These are phyloP conservation scores for Penicillium crustosum DNA, from an alignment of 2,329 filamentous ascomycete species.

Conservation along the genomic window DNA sequence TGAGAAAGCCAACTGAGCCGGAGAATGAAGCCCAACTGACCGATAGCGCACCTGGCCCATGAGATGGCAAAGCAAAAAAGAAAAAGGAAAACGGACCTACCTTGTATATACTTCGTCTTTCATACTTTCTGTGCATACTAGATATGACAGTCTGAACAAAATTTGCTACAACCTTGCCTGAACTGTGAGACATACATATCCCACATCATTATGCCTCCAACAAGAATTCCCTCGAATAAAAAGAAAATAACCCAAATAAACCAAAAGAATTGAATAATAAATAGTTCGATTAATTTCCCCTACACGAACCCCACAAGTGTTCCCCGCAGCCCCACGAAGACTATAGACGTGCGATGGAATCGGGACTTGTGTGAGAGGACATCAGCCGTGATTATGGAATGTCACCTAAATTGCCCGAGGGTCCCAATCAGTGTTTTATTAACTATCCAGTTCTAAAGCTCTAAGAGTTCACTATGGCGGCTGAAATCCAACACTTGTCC, in stretches of 20 bases:
- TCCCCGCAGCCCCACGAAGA: conserved; percentile 1
- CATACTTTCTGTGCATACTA: background rate
- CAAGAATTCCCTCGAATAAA: too few species aligned
- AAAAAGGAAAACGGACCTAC: too few species aligned
- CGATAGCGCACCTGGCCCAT: background rate
- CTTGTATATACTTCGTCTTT: background rate
- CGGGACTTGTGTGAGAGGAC: conserved; percentile 17
- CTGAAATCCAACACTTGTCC: conserved; percentile 22
- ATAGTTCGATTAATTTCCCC: background rate
- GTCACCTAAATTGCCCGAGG: background rate
- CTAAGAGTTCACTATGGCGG: conserved; percentile 20
- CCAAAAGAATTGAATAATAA: background rate
- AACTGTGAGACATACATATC: background rate
- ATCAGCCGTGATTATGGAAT: conserved; percentile 12
- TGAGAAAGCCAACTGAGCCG: conserved; percentile 8
- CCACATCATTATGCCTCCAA: too few species aligned
- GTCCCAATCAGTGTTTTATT: background rate
- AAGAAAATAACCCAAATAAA: too few species aligned
- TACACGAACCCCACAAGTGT: background rate
- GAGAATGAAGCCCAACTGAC: background rate
- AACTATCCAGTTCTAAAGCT: background rate
- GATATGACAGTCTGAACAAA: background rate
- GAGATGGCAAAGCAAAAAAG: background rate
- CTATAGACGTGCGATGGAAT: background rate
- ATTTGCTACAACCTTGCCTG: background rate